Conservation (phyloP, 2,329 filamentous ascomycete genomes). For the Arthroderma sp. region DNA sequence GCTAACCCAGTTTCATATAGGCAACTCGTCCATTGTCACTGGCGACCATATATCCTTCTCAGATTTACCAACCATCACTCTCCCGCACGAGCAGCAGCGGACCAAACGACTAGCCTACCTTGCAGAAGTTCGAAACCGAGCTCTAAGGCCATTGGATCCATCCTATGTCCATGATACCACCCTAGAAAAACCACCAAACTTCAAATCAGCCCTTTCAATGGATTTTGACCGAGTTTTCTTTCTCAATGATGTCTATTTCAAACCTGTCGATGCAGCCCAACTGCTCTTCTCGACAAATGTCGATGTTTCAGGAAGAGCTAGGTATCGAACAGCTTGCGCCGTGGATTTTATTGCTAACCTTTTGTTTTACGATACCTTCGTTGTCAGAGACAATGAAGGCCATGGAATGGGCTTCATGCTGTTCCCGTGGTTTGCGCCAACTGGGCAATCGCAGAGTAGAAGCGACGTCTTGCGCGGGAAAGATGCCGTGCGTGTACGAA, state of each 20-base stretch:
- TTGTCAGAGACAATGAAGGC: slow-evolving; percentile 8
- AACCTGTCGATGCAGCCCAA: slow-evolving; percentile 4
- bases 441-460: slow-evolving; percentile 4
- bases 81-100: slow-evolving; percentile 3
- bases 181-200: not conserved
- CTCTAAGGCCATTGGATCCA: slow-evolving; percentile 5
- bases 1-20: not conserved
- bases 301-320: slow-evolving; percentile 1
- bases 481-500: slow-evolving; percentile 7
- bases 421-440: slow-evolving; percentile 7
- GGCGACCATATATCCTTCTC: slow-evolving; percentile 5
- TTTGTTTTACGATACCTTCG: slow-evolving; percentile 9
- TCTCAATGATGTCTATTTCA: slow-evolving; percentile 8
- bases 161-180: not conserved
- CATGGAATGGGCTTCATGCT: slow-evolving; percentile 7
- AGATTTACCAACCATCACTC: slow-evolving; percentile 1
- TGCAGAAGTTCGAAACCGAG: slow-evolving; percentile 7
- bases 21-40: slow-evolving; percentile 8
- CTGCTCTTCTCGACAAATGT: slow-evolving; percentile 9
- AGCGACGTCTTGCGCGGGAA: slow-evolving; percentile 4
- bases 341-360: slow-evolving; percentile 7
- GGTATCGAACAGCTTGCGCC: slow-evolving; percentile 8
- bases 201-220: not conserved
- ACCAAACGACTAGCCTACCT: slow-evolving; percentile 8
- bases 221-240: slow-evolving; percentile 8